A percentile compares a stretch with the other conserved stretches of the same genome.
These are phyloP conservation scores for Zea luxurians DNA, from an alignment of 176 grass and related monocot genomes.

Conservation along the genomic window DNA sequence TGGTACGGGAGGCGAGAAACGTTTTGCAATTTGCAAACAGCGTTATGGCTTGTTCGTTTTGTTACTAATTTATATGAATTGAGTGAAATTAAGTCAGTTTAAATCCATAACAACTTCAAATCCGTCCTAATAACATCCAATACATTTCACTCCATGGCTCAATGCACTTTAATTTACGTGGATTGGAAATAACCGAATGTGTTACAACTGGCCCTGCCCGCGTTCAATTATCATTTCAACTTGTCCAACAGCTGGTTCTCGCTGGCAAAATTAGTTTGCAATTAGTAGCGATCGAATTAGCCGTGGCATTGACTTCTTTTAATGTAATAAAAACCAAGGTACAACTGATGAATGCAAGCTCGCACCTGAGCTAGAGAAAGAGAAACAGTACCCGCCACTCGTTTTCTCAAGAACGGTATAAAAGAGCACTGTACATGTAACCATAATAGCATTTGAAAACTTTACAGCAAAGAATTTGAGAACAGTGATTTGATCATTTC, in stretches of 20 bases:
- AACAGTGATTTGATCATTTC: slow-evolving; percentile 31
- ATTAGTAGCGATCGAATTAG: background rate
- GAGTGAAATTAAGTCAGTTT: no score
- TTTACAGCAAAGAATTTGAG: slow-evolving; percentile 56
- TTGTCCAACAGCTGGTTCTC: background rate
- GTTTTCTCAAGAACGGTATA: background rate
- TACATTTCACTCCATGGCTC: no score
- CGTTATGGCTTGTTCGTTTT: no score
- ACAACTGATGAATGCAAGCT: slow-evolving; percentile 1
- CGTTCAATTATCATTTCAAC: background rate
- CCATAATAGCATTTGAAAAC: slow-evolving; percentile 34
- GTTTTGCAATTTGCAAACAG: no score
- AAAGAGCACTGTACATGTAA: slow-evolving; percentile 26
- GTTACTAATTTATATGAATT: no score
- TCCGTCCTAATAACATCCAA: no score
- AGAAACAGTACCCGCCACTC: background rate
- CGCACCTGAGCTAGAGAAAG: background rate
- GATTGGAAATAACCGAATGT: no score
- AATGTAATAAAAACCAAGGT: background rate
- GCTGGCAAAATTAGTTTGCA: background rate
- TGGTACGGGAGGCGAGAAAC: no score
- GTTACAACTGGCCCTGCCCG: background rate
- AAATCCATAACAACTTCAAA: no score
- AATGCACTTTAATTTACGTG: no score
- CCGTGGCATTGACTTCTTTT: background rate